A percentile compares a stretch with the other conserved stretches of the same genome.
Evolutionary conservation across 83 land plant species (phyloP).

Genomic region (Picea abies): DNA sequence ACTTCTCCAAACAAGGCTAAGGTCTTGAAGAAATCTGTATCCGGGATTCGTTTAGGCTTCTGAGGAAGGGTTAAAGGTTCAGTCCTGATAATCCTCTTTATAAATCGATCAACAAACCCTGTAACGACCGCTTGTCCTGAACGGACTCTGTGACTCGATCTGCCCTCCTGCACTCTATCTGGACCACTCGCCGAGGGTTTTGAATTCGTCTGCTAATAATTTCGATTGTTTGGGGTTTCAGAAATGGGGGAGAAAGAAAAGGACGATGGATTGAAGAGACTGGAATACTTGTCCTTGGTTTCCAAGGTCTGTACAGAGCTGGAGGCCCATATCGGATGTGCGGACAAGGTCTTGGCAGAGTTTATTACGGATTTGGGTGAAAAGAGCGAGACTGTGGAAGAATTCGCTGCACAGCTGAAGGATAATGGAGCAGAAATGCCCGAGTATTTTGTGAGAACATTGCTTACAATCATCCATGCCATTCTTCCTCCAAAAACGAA

Average conservation of each 20-base stretch:
- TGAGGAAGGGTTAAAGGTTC: too few relatives aligned
- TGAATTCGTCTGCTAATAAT: too few relatives aligned
- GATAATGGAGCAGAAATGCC: slow-evolving; percentile 92
- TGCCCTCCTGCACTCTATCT: too few relatives aligned
- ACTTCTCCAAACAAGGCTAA: too few relatives aligned
- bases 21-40: too few relatives aligned
- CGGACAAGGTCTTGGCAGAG: slow-evolving; percentile 91
- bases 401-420: slow-evolving; percentile 69
- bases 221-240: too few relatives aligned
- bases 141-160: too few relatives aligned
- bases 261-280: slow-evolving; percentile 61
- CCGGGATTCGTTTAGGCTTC: too few relatives aligned
- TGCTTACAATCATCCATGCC: slow-evolving; percentile 89
- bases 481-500: slow-evolving; percentile 77
- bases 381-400: slow-evolving; percentile 53
- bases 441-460: slow-evolving; percentile 82
- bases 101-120: too few relatives aligned
- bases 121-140: too few relatives aligned
- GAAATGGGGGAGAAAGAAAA: not conserved
- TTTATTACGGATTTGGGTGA: slow-evolving; percentile 85
- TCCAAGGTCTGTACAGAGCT: slow-evolving; percentile 91
- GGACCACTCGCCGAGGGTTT: too few relatives aligned
- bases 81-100: too few relatives aligned
- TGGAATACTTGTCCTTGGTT: slow-evolving; percentile 92
- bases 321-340: slow-evolving; percentile 76